phyloP scores from a whole-genome alignment of 2,329 filamentous ascomycete species.

The Ceratocystis papillata region DNA sequence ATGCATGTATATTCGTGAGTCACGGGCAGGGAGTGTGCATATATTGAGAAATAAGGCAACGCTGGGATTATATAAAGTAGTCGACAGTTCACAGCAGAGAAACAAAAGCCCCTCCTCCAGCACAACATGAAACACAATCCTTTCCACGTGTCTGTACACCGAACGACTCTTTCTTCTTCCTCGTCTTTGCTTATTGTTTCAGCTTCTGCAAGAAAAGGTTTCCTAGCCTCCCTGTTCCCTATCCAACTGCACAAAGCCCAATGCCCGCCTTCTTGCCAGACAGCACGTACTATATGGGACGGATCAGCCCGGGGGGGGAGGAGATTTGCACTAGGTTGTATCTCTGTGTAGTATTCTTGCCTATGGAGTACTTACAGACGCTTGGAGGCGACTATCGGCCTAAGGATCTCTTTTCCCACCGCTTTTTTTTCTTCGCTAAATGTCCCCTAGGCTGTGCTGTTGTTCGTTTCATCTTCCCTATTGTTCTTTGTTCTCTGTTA shows the following conservation, averaged over 20 bases:
- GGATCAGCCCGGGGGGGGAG: too few species aligned
- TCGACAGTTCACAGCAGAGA: background rate
- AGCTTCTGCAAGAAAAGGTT: background rate
- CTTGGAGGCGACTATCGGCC: background rate
- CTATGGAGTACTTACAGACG: background rate
- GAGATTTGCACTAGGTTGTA: background rate
- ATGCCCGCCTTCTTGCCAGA: too few species aligned
- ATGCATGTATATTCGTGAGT: background rate
- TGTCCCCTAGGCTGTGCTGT: background rate
- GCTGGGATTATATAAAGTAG: background rate
- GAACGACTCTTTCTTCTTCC: background rate
- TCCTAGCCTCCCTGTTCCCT: too few species aligned
- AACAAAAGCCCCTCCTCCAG: background rate
- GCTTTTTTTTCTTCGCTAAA: background rate
- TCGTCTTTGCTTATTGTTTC: slow-evolving; percentile 1
- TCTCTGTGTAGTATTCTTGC: background rate
- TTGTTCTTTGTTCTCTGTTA: background rate
- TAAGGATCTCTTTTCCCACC: background rate
- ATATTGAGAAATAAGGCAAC: background rate
- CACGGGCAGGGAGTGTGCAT: slow-evolving; percentile 8
- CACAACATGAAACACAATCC: slow-evolving; percentile 10
- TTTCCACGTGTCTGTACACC: slow-evolving; percentile 9
- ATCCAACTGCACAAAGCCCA: too few species aligned
- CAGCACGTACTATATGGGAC: too few species aligned
- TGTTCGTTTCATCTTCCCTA: background rate